These are phyloP conservation scores for Trichoderma orchidacearum DNA, from an alignment of 495 filamentous ascomycete genomes.

Conservation along the genomic window DNA sequence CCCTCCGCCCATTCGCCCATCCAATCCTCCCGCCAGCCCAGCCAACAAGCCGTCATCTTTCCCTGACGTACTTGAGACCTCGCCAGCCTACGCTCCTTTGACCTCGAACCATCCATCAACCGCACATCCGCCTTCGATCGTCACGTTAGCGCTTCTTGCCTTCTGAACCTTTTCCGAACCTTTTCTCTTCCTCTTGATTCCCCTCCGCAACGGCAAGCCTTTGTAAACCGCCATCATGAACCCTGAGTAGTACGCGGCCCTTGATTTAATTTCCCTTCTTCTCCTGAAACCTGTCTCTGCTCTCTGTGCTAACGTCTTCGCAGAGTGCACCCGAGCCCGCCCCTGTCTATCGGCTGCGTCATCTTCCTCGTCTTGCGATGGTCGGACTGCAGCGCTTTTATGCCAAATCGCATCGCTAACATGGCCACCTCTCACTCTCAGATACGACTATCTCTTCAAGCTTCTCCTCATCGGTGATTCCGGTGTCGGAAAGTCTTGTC, in stretches of 20 bases:
- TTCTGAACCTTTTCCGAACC: background rate
- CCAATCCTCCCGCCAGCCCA: background rate
- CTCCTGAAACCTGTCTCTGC: slow-evolving; percentile 3
- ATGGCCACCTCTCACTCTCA: too few relatives aligned
- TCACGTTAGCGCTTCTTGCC: too few relatives aligned
- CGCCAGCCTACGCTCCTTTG: background rate
- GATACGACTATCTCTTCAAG: slow-evolving; percentile 99
- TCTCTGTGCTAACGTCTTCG: slow-evolving; percentile 9
- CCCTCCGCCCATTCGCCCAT: background rate
- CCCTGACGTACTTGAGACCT: slow-evolving; percentile 1
- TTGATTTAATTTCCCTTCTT: slow-evolving; percentile 6
- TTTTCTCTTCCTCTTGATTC: background rate
- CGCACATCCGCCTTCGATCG: too few relatives aligned
- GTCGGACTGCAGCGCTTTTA: background rate
- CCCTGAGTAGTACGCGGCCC: slow-evolving; percentile 74
- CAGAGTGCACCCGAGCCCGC: slow-evolving; percentile 5
- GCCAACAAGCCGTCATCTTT: background rate
- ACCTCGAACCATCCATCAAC: background rate
- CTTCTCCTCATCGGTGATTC: slow-evolving; percentile 99
- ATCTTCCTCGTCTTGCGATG: background rate
- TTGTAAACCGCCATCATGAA: slow-evolving; percentile 54
- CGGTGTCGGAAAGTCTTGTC: slow-evolving; percentile 98
- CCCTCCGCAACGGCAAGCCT: background rate
- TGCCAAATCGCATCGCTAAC: background rate
- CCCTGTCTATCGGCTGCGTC: slow-evolving; percentile 1